These are phyloP conservation scores for Leucocoprinus birnbaumii DNA, from an alignment of 768 basidiomycete species.

Conservation along the genomic window DNA sequence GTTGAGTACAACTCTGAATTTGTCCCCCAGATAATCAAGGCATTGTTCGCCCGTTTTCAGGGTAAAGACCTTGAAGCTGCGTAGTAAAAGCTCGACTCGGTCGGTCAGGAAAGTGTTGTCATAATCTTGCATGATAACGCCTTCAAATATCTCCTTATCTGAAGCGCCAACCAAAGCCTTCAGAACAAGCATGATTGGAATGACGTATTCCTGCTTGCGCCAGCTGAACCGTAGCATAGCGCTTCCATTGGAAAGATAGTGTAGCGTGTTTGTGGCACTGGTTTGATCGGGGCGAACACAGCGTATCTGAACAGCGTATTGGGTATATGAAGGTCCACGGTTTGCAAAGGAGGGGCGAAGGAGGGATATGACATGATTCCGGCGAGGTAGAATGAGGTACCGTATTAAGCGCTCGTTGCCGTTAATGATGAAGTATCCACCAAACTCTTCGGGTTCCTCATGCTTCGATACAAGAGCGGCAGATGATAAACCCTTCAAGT, in stretches of 20 bases:
- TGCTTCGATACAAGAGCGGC: slow-evolving; percentile 84
- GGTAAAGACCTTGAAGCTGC: slow-evolving; percentile 93
- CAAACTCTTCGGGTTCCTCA: slow-evolving; percentile 98
- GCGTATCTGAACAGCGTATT: slow-evolving; percentile 92
- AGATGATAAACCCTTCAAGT: slow-evolving; percentile 82
- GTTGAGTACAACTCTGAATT: slow-evolving; percentile 89
- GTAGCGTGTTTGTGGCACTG: slow-evolving; percentile 91
- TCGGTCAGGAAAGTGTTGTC: slow-evolving; percentile 97
- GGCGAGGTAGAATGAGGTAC: slow-evolving; percentile 92
- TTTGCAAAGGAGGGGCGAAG: slow-evolving; percentile 88
- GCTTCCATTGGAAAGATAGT: slow-evolving; percentile 94
- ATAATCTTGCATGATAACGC: slow-evolving; percentile 95
- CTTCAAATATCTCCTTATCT: slow-evolving; percentile 96
- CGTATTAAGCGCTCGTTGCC: slow-evolving; percentile 99
- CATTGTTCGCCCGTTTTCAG: slow-evolving; percentile 88
- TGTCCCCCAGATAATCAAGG: slow-evolving; percentile 92
- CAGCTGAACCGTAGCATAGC: slow-evolving; percentile 97
- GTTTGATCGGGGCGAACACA: slow-evolving; percentile 94
- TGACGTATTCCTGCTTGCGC: slow-evolving; percentile 97
- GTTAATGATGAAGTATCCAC: slow-evolving; percentile 98
- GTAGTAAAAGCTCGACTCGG: slow-evolving; percentile 88
- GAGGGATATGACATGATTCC: slow-evolving; percentile 94
- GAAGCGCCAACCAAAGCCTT: slow-evolving; percentile 90
- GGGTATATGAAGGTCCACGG: slow-evolving; percentile 93
- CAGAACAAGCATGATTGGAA: slow-evolving; percentile 94